Evolutionary conservation across 2,329 filamentous ascomycete species (phyloP), one percentile per base, ranked within the genome.

Genomic region (Emmonsiellopsis sp.): DNA sequence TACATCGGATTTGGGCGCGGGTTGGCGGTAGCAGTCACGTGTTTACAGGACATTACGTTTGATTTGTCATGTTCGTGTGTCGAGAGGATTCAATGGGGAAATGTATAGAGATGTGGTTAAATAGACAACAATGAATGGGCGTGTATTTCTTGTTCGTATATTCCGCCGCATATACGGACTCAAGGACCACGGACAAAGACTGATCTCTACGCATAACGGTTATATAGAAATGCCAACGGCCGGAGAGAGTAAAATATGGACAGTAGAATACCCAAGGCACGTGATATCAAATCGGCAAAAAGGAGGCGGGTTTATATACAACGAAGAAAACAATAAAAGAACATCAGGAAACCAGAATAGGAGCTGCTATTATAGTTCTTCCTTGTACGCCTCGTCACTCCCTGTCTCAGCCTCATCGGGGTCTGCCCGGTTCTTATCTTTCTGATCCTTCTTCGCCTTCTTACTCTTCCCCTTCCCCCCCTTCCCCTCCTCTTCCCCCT

Each of bases 351-450:
- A 27, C 21, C 21, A 3, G 21, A 3, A 27, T 27, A 27, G 21
- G 57, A 62, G 59, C 60, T 54, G 43, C 34, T 55, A 52, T 61
- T 60, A 71, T 55, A 70, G 55, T 55, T 72, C 70, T 55, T 70
- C 65, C 55, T 69, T 72, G 51, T 69, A 72, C 10, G 63, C 65
- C 58, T 73, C 65, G 51, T 73, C 62, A 51, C 68, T 71, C 9
- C 70, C 68, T 49, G 57, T 55, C 45, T 61, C 60, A 6, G 43
- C 17, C 6, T 58, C 54, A 43, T 60, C 60, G 7, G 42, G 36
- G 14, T 55, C 42, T 14, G n/a, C 27, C 21, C 43, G 27, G 17
- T 45, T 55, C 42, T 55, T 45, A 13, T 60, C 50, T 44, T 45
- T 52, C 40, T 57, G 58, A 52, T 62, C 50, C 13, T 61, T 60